Base-by-base conservation (phyloP, 176 grass and related monocot species). In the Calamus simplicifolius region DNA sequence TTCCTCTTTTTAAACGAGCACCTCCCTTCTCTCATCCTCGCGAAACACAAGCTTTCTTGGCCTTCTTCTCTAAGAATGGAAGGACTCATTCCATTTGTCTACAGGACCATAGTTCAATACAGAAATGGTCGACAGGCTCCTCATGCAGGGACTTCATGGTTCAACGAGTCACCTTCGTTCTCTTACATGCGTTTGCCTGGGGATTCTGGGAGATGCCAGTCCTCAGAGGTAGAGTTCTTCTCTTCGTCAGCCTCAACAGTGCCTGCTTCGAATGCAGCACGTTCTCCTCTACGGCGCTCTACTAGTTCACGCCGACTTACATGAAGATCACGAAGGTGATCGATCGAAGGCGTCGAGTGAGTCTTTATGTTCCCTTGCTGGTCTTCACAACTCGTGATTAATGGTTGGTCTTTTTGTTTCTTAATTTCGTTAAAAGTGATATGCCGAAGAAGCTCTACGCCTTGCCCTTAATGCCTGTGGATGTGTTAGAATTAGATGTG, bases 61-160 rank as follows among this genome's bases (percentile, higher is more conserved):
- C 19, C 8, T 25, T 25, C 13, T 64, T 14, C 48, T 64, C 6
- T 19, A 25, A 13, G 48, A 16, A 73, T 77, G 68, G 68, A 73
- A 64, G 73, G 67, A 19, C 61, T 77, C 48, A 57, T 77, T 51
- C 80, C 73, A 8, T 61, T 82, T 19, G 54, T 76, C 30, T 72
- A 66, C 66, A 61, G 23, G 66, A 29, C 48, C 25, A 66, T 82
- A 18, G 27, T 71, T 25, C 72, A 75, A 5, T 67, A 25, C 54
- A 72, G 43, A 43, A 72, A 29, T 16, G 59, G 52, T 19, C 51
- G 17, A 6, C 29, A 63, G 16, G 5, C 29, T 19, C 48, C 67
- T 3, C 6, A 16, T 29, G 18, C 56, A 14, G 58, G 79, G 57
- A 56, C 64, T 23, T 62, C 57, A 15, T 17, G 72, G 58, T 55